Percentiles rank a stretch among this genome's conserved stretches.
phyloP scores from a whole-genome alignment of 306 rosid genomes.

The Hippophae gyantsensis region DNA sequence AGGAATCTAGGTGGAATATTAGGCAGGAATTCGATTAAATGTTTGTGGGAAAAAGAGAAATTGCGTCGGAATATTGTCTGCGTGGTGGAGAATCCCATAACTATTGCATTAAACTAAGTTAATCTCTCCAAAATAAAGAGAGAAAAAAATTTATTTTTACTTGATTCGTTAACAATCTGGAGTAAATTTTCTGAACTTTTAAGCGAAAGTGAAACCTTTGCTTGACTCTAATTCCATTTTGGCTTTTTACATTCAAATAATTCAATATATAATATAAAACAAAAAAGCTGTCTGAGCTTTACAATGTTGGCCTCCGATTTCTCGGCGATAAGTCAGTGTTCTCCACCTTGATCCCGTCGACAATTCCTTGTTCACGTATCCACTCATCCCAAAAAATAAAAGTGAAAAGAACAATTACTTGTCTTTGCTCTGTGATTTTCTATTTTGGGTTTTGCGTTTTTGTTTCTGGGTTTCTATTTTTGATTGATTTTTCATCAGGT shows the following conservation, averaged over 20 bases:
- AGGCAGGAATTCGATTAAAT: not conserved
- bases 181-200: not conserved
- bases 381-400: slow-evolving; percentile 1
- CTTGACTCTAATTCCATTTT: slow-evolving; percentile 49
- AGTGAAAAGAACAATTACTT: too few relatives aligned
- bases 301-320: slow-evolving; percentile 45
- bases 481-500: too few relatives aligned
- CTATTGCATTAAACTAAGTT: not conserved
- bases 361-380: slow-evolving; percentile 23
- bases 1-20: too few relatives aligned
- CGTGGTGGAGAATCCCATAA: slow-evolving; percentile 7
- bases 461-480: slow-evolving; percentile 9
- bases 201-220: slow-evolving; percentile 17
- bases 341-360: slow-evolving; percentile 40
- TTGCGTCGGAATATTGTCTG: slow-evolving; percentile 12
- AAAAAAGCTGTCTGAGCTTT: slow-evolving; percentile 41
- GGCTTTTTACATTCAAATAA: slow-evolving; percentile 42
- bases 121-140: not conserved
- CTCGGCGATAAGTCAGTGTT: slow-evolving; percentile 73
- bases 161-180: not conserved
- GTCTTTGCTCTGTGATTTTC: slow-evolving; percentile 11
- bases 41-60: not conserved
- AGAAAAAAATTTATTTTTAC: not conserved
- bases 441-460: slow-evolving; percentile 22
- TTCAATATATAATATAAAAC: not conserved